A percentile compares a stretch with the other conserved stretches of the same genome.
Evolutionary conservation across 768 basidiomycete species (phyloP).

Genomic region (Pisolithus microcarpus): DNA sequence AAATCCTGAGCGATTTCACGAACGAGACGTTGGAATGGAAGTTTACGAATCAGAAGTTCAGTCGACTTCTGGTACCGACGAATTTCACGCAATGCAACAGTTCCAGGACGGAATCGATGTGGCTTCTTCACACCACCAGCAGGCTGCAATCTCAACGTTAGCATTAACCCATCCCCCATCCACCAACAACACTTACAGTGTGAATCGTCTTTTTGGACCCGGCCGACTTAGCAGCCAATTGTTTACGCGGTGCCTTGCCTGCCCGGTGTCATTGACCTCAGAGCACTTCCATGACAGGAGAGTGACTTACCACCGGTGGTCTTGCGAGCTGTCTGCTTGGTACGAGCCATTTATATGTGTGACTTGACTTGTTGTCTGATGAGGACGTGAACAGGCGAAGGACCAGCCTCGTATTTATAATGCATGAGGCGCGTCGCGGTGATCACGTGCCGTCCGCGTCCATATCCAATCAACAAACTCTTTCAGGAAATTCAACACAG

Average conservation of each 20-base stretch:
- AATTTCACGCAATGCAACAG: slow-evolving; percentile 87
- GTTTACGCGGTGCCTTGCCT: slow-evolving; percentile 65
- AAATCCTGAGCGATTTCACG: slow-evolving; percentile 90
- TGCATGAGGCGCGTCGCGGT: slow-evolving; percentile 16
- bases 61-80: slow-evolving; percentile 85
- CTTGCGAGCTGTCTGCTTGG: slow-evolving; percentile 73
- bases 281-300: neutral
- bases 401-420: slow-evolving; percentile 11
- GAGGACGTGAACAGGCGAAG: neutral
- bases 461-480: slow-evolving; percentile 17
- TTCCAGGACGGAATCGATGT: slow-evolving; percentile 77
- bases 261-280: neutral
- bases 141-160: slow-evolving; percentile 27
- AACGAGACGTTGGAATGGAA: slow-evolving; percentile 85
- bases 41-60: slow-evolving; percentile 79
- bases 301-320: slow-evolving; percentile 58
- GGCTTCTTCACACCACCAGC: slow-evolving; percentile 93
- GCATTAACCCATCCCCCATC: neutral
- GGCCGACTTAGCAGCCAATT: slow-evolving; percentile 57
- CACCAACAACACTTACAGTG: slow-evolving; percentile 31
- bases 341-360: slow-evolving; percentile 74
- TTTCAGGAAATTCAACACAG: slow-evolving; percentile 22
- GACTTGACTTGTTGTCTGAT: neutral
- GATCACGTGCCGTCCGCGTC: slow-evolving; percentile 20
- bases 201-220: slow-evolving; percentile 46